phyloP scores from a whole-genome alignment of 1,284 basidiomycete genomes.

The Sphagnurus paluster region DNA sequence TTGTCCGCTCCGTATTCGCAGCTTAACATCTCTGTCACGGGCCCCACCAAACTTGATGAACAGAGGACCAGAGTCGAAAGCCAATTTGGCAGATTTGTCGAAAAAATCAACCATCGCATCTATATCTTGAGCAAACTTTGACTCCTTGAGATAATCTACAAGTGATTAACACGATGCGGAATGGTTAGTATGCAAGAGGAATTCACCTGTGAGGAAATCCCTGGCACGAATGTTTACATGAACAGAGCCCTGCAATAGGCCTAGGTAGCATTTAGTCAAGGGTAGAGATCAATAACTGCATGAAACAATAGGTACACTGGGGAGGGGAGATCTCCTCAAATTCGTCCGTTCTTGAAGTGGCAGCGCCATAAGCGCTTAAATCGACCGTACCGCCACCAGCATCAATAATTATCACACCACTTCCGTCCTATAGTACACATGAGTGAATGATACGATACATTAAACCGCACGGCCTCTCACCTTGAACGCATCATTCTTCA shows the following conservation, averaged over 20 bases:
- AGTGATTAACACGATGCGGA: not conserved
- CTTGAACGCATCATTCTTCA: slow-evolving; percentile 38
- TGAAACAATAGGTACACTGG: slow-evolving; percentile 3
- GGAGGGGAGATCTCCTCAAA: slow-evolving; percentile 12
- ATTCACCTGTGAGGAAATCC: slow-evolving; percentile 8
- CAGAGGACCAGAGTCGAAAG: slow-evolving; percentile 39
- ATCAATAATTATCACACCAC: slow-evolving; percentile 48
- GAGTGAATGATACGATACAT: not conserved
- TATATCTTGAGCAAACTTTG: slow-evolving; percentile 33
- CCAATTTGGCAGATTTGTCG: slow-evolving; percentile 46
- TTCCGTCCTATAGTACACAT: slow-evolving; percentile 23
- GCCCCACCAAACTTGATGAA: slow-evolving; percentile 48
- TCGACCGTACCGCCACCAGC: slow-evolving; percentile 38
- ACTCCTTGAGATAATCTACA: slow-evolving; percentile 6
- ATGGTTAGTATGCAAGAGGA: not conserved
- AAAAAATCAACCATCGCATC: slow-evolving; percentile 40
- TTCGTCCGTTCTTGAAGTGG: not conserved
- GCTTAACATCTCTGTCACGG: slow-evolving; percentile 40
- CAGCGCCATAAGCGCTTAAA: slow-evolving; percentile 9
- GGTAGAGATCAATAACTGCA: not conserved
- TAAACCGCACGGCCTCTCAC: slow-evolving; percentile 22
- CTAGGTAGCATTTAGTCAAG: slow-evolving; percentile 23
- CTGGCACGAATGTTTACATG: slow-evolving; percentile 11
- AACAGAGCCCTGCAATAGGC: slow-evolving; percentile 32
- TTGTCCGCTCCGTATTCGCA: slow-evolving; percentile 46